Base-by-base conservation (phyloP, 768 basidiomycete genomes). In the Piloderma croceum region DNA sequence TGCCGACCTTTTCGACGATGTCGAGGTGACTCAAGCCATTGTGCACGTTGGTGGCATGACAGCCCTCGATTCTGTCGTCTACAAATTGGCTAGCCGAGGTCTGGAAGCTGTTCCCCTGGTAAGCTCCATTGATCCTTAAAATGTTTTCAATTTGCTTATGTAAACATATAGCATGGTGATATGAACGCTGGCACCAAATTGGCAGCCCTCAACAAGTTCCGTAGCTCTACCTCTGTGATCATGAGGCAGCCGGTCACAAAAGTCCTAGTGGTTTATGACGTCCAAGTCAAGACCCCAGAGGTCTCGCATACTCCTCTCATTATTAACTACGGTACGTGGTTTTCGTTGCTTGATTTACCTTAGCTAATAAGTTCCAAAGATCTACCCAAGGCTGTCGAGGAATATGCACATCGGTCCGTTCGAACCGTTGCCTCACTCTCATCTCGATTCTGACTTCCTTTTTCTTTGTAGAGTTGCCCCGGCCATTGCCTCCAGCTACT, bases 381-480 rank as follows among this genome's bases (percentile, higher is more conserved):
- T 70, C 65, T 93, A 44, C 90, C 90, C 35, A 90, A 90, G 65
- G 90, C 85, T 34, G 94, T 97, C 25, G 94, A 98, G 69, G 93
- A 94, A 61, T 99, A 99, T 60, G 88, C 92, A 19, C 90, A 91
- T 57, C 84, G 94, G 89, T 91, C 45, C 21, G 70, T 51, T n/a
- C n/a, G n/a, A n/a, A 20, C 42, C 24, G 27, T 29, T 29, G 27
- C n/a, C 47, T 32, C 20, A 39, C 27, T 5, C 10, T 27, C n/a
- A 24, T 23, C 1, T 13, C 13, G 17, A 34, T 21, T 17, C 38
- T 19, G 5, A 34, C 21, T 7, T 39, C 13, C 32, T 24, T 34
- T 9, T n/a, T 36, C 17, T 33, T 29, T 36, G 3, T 51, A 91
- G 89, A 39, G 88, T 92, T 50, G 78, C 88, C 15, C 83, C 89